Evolutionary conservation across 2,329 filamentous ascomycete genomes (phyloP), one percentile per base, ranked within the genome.

Genomic region (Calonectria pauciramosa): DNA sequence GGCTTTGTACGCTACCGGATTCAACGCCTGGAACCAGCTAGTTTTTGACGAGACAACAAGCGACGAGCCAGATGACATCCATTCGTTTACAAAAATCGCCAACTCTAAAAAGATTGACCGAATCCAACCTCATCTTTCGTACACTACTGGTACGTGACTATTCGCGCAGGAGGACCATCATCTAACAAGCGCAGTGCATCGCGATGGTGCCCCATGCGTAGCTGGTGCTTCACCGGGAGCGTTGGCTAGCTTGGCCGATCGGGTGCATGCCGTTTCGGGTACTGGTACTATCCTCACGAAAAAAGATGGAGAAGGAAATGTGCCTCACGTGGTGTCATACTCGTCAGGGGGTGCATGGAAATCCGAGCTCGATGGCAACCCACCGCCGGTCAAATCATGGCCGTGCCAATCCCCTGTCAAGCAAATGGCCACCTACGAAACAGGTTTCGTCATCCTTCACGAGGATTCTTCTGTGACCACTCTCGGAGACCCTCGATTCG

Each of bases 1-100:
- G 89, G 84, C 89, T 68, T 82, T 93, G 7, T 90, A 89, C 79
- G 90, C 88, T 52, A 78, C 88, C 3, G 91, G 91, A 51, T 89
- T 91, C 83, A 93, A 93, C 79, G 89, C 90, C 69, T 93, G 89
- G 89, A 82, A 84, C 70, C 91, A 93, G 78, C 85, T 92, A 20
- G 76, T 80, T 2, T 88, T 91, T 16, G 74, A 72, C 18, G 23
- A 36, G 52, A 10, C 60, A 13, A 7, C 49, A 28, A 74, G 73
- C 5, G 63, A 80, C 1, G 87, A 90, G 51, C 86, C 87, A 5
- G 82, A 86, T 6, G 91, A 92, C 78, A 23, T 90, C 5, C 73
- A 73, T 23, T 74, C 78, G 1, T 92, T 92, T 74, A 83, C 82
- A 54, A 84, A 84, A 65, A 79, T 90, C 8, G 79, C 91, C 5